Evolutionary conservation across 2,329 filamentous ascomycete genomes (phyloP).

Genomic region (Colletotrichum lini): DNA sequence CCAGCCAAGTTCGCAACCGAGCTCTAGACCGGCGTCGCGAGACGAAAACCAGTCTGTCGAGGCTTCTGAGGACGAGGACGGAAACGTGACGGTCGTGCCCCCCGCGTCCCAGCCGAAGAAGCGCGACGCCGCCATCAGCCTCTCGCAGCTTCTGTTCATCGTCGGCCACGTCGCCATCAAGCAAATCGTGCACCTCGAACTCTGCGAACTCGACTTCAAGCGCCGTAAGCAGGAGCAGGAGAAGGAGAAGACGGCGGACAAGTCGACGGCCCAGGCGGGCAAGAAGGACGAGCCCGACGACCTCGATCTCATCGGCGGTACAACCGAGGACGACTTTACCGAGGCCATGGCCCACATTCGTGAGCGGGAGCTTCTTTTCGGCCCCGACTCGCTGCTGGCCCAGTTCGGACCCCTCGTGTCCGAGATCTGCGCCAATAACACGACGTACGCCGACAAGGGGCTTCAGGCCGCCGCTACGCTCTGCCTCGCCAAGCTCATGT

Average conservation of each 20-base stretch:
- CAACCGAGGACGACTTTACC: conserved; percentile 93
- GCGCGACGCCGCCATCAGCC: conserved; percentile 78
- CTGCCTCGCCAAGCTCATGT: conserved; percentile 98
- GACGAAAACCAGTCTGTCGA: conserved; percentile 40
- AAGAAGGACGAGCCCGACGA: conserved; percentile 80
- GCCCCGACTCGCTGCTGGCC: conserved; percentile 85
- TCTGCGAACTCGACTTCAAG: conserved; percentile 99
- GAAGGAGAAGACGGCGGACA: conserved; percentile 68
- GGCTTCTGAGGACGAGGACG: conserved; percentile 42
- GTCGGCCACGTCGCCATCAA: conserved; percentile 98
- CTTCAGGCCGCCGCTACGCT: conserved; percentile 94
- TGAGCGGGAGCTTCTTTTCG: conserved; percentile 86
- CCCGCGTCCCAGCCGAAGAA: conserved; percentile 62
- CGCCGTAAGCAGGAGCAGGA: conserved; percentile 93
- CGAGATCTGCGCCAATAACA: conserved; percentile 96
- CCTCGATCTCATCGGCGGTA: conserved; percentile 95
- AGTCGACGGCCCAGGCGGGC: conserved; percentile 47
- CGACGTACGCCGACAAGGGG: conserved; percentile 88
- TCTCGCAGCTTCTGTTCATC: conserved; percentile 94
- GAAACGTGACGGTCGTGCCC: conserved; percentile 45
- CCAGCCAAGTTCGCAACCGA: conserved; percentile 59
- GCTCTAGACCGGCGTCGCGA: conserved; percentile 51
- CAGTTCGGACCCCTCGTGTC: conserved; percentile 92
- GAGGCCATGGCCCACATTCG: conserved; percentile 88
- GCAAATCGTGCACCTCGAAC: conserved; percentile 96